Evolutionary conservation across 2,329 filamentous ascomycete species (phyloP).

Genomic region (Nigrospora osmanthi): DNA sequence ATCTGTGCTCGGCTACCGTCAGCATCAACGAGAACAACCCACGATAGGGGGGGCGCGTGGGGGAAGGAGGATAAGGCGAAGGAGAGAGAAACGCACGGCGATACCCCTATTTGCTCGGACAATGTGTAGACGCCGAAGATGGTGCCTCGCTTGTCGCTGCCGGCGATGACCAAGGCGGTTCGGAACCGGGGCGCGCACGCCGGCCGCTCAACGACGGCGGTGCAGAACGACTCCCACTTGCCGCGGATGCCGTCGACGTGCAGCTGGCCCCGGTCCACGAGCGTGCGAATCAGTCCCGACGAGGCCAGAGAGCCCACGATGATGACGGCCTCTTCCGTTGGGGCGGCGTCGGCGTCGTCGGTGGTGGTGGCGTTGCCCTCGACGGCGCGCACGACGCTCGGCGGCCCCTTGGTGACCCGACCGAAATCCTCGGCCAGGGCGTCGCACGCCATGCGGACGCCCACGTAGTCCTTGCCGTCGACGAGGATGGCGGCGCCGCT

Average conservation of each 20-base stretch:
- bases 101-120: constrained; percentile 55
- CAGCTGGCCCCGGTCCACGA: constrained; percentile 36
- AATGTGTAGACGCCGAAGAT: constrained; percentile 54
- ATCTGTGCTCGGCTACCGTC: constrained; percentile 18
- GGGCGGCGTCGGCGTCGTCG: too few relatives aligned
- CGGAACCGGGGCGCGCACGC: constrained; percentile 28
- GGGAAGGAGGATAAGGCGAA: too few relatives aligned
- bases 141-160: constrained; percentile 49
- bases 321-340: constrained; percentile 30
- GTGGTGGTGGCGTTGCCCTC: constrained; percentile 2
- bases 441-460: constrained; percentile 10
- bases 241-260: constrained; percentile 38
- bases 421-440: constrained; percentile 15
- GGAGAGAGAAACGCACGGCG: constrained; percentile 28
- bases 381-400: constrained; percentile 5
- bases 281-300: constrained; percentile 32
- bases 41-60: too few relatives aligned
- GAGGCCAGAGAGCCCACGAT: constrained; percentile 45
- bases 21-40: too few relatives aligned
- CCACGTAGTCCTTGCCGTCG: constrained; percentile 8
- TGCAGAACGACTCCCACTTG: constrained; percentile 51
- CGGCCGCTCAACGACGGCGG: constrained; percentile 37
- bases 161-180: constrained; percentile 46
- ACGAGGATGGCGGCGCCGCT: neutral
- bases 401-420: constrained; percentile 12